Base-by-base conservation (phyloP, 768 basidiomycete species). In the Mycena rebaudengoi region DNA sequence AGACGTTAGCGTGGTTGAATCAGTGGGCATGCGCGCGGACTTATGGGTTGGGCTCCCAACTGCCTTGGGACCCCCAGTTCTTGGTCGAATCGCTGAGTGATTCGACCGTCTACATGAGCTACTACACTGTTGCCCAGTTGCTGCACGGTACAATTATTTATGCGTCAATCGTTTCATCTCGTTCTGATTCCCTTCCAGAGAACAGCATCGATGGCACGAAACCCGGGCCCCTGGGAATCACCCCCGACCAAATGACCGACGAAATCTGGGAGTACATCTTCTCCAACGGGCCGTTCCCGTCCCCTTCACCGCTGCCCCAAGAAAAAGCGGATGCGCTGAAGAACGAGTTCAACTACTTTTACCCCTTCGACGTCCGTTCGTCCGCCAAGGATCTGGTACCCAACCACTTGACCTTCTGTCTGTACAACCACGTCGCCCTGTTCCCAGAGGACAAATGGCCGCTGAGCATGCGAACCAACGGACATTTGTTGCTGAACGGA, bases 11-110 rank as follows among this genome's bases (percentile, higher is more conserved):
- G 50, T 99, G 98, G 98, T 80, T 99, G 79, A 95, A 95, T 72
- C 87, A 99, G 76, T 99, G 98, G 98, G 98, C 98, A 2, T 99
- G 98, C 76, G 97, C 98, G n/a, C 87, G 98, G 37, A 95, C 94
- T 6, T 99, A 96, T 75, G 98, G 98, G 56, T 83, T 99, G 69
- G 98, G 98, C 20, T 95, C 96, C 3, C 91, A 92, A 71, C 80
- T 99, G 61, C 98, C 98, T 3, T 99, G 97, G 96, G 98, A 99
- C 73, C 91, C 91, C 18, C 89, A 94, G 53, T 98, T 96, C 86
- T 83, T 99, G 73, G 96, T 99, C 44, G 98, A 99, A 78, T 95
- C 94, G 67, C 78, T 99, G 74, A 96, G 94, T 69, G 98, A 99
- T 78, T 98, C 97, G 7, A 99, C 97, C 10, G 91, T 99, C 74